Percentiles rank a stretch among this genome's conserved stretches.
These are phyloP conservation scores for Trichosporon inkin DNA, from an alignment of 1,284 basidiomycete genomes.

Conservation along the genomic window DNA sequence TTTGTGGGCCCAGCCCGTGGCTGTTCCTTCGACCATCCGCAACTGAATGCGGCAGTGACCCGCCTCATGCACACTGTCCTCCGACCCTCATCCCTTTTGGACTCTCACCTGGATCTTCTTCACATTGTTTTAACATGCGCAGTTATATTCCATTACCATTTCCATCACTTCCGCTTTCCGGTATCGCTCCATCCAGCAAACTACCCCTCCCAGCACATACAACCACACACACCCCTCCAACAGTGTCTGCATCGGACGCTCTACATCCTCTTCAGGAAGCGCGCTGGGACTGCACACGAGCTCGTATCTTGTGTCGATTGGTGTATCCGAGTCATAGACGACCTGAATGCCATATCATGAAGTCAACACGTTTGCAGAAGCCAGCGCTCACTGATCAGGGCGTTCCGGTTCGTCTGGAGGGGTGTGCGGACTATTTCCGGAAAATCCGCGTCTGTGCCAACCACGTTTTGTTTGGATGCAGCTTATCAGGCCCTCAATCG, in stretches of 20 bases:
- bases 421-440: neutral
- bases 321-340: conserved; percentile 16
- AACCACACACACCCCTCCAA: neutral
- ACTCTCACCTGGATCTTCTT: neutral
- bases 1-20: conserved; percentile 2
- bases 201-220: neutral
- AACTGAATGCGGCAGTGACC: neutral
- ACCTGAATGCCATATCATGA: conserved; percentile 12
- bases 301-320: conserved; percentile 6
- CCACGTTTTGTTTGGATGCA: neutral
- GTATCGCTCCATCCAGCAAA: too few species aligned
- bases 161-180: neutral
- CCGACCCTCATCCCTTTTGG: neutral
- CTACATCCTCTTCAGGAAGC: neutral
- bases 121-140: conserved; percentile 7
- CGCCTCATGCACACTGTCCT: neutral
- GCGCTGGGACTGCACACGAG: neutral
- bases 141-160: conserved; percentile 1
- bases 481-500: neutral
- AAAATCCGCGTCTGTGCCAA: neutral
- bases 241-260: neutral
- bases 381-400: neutral
- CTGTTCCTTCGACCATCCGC: conserved; percentile 3
- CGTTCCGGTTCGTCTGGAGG: too few species aligned
- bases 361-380: neutral